Evolutionary conservation across 257 asterid genomes (phyloP).

Genomic region (Solanum peruvianum): DNA sequence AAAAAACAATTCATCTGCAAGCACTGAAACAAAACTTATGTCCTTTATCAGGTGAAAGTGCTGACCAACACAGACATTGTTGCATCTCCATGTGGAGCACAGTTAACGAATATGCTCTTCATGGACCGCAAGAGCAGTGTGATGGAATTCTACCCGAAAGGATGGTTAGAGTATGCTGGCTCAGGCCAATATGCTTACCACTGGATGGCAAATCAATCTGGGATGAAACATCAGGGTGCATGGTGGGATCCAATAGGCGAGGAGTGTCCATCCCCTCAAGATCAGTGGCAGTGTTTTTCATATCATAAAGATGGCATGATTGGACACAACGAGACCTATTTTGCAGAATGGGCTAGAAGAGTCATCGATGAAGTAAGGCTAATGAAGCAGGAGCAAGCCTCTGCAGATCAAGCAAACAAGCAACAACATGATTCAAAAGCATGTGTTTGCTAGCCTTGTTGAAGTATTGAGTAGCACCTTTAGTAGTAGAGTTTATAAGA

Average conservation of each 20-base stretch:
- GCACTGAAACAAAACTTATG: background rate
- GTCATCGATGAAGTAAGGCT: slow-evolving; percentile 16
- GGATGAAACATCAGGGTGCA: slow-evolving; percentile 27
- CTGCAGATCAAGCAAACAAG: background rate
- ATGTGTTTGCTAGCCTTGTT: slow-evolving; percentile 6
- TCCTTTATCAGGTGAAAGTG: slow-evolving; percentile 13
- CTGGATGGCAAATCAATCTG: slow-evolving; percentile 27
- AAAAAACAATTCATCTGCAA: background rate
- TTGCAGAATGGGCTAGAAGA: slow-evolving; percentile 20
- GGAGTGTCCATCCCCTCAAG: slow-evolving; percentile 18
- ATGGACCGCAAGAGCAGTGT: slow-evolving; percentile 20
- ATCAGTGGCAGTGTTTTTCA: slow-evolving; percentile 7
- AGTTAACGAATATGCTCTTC: slow-evolving; percentile 23
- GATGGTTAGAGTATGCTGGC: slow-evolving; percentile 26
- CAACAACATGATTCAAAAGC: background rate
- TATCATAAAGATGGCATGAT: slow-evolving; percentile 21
- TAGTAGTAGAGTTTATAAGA: background rate
- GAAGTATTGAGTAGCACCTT: background rate
- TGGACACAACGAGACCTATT: slow-evolving; percentile 24
- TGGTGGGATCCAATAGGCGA: slow-evolving; percentile 23
- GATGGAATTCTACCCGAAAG: slow-evolving; percentile 35
- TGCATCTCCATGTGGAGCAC: slow-evolving; percentile 35
- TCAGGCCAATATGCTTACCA: slow-evolving; percentile 23
- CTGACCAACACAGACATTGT: slow-evolving; percentile 18
- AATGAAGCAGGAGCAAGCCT: slow-evolving; percentile 4